phyloP scores from a whole-genome alignment of 306 rosid species.

The Quercus engelmannii region DNA sequence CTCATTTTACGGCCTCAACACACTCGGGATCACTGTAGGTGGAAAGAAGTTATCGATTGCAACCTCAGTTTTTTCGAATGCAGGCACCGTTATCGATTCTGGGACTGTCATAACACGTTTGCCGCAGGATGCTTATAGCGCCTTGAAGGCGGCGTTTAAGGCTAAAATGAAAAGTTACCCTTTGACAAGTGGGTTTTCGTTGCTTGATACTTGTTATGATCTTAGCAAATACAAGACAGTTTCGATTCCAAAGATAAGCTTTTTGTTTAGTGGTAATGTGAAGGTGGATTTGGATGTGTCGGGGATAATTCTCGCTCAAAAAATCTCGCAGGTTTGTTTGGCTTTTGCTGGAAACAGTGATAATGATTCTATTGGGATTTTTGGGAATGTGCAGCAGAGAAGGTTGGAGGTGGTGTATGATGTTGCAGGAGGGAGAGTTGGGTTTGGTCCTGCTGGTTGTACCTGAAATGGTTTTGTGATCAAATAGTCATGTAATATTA shows the following conservation, averaged over 20 bases:
- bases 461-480: too few relatives aligned
- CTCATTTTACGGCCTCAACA: slow-evolving; percentile 49
- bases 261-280: slow-evolving; percentile 31
- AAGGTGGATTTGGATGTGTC: slow-evolving; percentile 21
- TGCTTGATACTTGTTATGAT: slow-evolving; percentile 72
- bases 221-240: slow-evolving; percentile 10
- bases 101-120: slow-evolving; percentile 69
- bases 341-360: slow-evolving; percentile 54
- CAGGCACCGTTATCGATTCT: slow-evolving; percentile 66
- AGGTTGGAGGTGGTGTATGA: slow-evolving; percentile 62
- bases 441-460: slow-evolving; percentile 56
- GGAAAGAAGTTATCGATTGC: slow-evolving; percentile 35
- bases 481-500: too few relatives aligned
- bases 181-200: slow-evolving; percentile 4
- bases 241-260: slow-evolving; percentile 35
- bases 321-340: slow-evolving; percentile 44
- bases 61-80: slow-evolving; percentile 29
- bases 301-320: slow-evolving; percentile 32
- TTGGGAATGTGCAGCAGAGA: slow-evolving; percentile 76
- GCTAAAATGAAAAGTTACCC: slow-evolving; percentile 46
- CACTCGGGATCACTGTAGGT: slow-evolving; percentile 35
- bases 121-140: slow-evolving; percentile 51
- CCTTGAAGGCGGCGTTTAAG: slow-evolving; percentile 33
- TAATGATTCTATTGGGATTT: slow-evolving; percentile 34
- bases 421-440: slow-evolving; percentile 48